Evolutionary conservation across 2,329 filamentous ascomycete species (phyloP), one percentile per base, ranked within the genome.

Genomic region (Pestalotiopsis sp.): DNA sequence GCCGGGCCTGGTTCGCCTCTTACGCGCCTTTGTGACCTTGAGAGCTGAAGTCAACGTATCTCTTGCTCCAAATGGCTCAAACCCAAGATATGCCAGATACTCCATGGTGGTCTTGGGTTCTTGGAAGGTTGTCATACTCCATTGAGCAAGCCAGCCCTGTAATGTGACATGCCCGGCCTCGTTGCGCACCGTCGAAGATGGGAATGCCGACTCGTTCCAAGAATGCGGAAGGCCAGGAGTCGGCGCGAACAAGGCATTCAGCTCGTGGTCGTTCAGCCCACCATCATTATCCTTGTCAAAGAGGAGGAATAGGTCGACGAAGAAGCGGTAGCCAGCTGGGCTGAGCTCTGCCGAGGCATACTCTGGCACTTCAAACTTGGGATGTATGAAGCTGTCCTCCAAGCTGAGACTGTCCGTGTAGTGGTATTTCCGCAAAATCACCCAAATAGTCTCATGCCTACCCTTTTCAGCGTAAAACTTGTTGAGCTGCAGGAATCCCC

Each of bases 81-180:
- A 99, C 1, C 96, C 96, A 2, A 99, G 90, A 77, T 98, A 98
- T 3, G 96, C 96, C 2, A 99, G 89, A 78, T 99, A 99, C 74
- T 97, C 95, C 3, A 99, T 86, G 0, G 96, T 98, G 0, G 94
- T 98, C 78, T 96, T 97, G 13, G 96, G 95, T 68, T 97, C 95
- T 70, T 97, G 90, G 75, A 98, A 99, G 0, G 96, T 99, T 0
- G 96, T 99, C 96, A 99, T 99, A 78, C 95, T 98, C 96, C 96
- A 99, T 76, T 99, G 96, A 3, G 96, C 96, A 49, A 99, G 88
- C 96, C 96, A 99, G 2, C 96, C 96, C 80, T 99, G 96, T 3
- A 99, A 85, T 1, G 96, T 99, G 70, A 99, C 95, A 78, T 98
- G 90, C 0, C 96, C 96, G 9, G 93, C 94, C 80, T 99, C 96